A percentile compares a stretch with the other conserved stretches of the same genome.
Conservation (phyloP, 2,329 filamentous ascomycete species). For the Cladosporium phlei region DNA sequence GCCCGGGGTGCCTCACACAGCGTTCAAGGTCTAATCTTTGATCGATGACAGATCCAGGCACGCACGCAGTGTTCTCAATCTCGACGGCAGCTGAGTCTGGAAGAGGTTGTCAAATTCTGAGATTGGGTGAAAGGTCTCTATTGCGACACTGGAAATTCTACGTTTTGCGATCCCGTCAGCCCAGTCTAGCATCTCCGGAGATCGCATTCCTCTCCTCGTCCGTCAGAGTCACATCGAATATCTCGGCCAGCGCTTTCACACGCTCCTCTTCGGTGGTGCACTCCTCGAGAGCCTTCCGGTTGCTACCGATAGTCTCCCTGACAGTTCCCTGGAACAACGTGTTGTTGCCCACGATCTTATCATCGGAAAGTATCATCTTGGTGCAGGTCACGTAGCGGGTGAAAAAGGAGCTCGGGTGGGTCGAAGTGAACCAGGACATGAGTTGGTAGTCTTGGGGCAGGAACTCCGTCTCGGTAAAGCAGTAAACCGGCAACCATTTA, state of each 20-base stretch:
- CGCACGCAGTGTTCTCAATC: too few species aligned
- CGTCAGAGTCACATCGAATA: constrained; percentile 38
- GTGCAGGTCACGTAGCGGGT: constrained; percentile 50
- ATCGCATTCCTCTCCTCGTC: neutral
- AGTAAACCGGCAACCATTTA: constrained; percentile 58
- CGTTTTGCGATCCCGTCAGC: too few species aligned
- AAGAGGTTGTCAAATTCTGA: too few species aligned
- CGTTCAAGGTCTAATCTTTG: too few species aligned
- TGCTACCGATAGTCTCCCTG: constrained; percentile 42
- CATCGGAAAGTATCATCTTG: constrained; percentile 48
- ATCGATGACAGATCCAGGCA: too few species aligned
- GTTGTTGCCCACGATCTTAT: constrained; percentile 34
- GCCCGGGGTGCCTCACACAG: too few species aligned
- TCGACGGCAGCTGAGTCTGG: too few species aligned
- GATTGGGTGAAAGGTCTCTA: too few species aligned
- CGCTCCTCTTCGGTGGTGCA: constrained; percentile 42
- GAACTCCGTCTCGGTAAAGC: constrained; percentile 63
- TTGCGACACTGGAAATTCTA: too few species aligned
- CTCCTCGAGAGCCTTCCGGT: constrained; percentile 37
- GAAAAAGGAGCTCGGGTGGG: constrained; percentile 49
- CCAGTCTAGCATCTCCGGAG: neutral
- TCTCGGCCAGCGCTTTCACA: constrained; percentile 39
- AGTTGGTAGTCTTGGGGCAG: constrained; percentile 56
- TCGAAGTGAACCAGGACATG: constrained; percentile 55
- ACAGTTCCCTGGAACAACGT: constrained; percentile 41